A percentile compares a stretch with the other conserved stretches of the same genome.
Conservation (phyloP, 176 grass and related monocot genomes). For the Oryza meyeriana region DNA sequence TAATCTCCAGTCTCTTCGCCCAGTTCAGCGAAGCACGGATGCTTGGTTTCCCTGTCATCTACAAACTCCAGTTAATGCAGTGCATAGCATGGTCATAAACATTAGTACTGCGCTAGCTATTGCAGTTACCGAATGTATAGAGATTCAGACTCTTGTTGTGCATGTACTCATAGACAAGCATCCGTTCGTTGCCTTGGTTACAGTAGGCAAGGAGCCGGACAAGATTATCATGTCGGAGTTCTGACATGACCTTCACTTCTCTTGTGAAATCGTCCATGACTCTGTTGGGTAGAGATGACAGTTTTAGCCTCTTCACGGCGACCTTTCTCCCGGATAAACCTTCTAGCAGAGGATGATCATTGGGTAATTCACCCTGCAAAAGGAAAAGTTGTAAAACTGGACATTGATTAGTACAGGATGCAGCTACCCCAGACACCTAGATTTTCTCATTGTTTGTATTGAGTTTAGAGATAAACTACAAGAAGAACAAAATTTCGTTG, state of each 20-base stretch:
- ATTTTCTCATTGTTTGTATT: no score
- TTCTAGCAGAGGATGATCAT: no score
- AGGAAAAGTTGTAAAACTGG: no score
- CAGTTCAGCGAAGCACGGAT: not conserved
- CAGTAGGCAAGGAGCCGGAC: not conserved
- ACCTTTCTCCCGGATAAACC: no score
- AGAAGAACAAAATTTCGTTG: no score
- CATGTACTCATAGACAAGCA: no score
- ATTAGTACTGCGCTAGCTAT: no score
- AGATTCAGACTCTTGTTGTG: not conserved
- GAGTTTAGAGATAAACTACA: not conserved
- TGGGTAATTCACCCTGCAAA: no score
- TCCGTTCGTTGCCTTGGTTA: not conserved
- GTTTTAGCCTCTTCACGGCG: not conserved
- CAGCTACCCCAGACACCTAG: not conserved
- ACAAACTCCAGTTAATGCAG: no score
- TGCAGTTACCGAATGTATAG: conserved; percentile 9
- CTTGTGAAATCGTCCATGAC: not conserved
- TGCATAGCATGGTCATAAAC: no score
- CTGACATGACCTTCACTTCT: no score
- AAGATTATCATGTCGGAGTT: not conserved
- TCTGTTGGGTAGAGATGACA: not conserved
- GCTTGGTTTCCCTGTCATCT: not conserved
- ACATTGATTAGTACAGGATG: no score
- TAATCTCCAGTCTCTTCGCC: not conserved